Evolutionary conservation across 2,329 filamentous ascomycete genomes (phyloP), one percentile per base, ranked within the genome.

Genomic region (Neopestalotiopsis rosae): DNA sequence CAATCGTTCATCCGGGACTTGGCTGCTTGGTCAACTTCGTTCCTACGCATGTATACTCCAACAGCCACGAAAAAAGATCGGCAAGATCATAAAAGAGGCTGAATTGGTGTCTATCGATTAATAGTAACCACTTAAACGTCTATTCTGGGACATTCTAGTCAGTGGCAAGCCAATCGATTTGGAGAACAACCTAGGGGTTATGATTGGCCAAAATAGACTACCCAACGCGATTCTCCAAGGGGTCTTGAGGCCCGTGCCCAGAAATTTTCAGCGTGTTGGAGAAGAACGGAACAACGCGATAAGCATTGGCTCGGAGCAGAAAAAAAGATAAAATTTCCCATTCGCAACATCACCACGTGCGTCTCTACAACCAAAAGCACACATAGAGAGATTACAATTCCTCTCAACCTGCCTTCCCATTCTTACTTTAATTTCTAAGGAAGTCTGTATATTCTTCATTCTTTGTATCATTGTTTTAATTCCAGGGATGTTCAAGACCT

Each of bases 401-500:
- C 20, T 40, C 30, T 65, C 62, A 49, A 28, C 40, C 38, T 40
- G 17, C 5, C n/a, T 62, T 20, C 14, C 32, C 38, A 14, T 62
- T 38, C n/a, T 40, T 40, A 28, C 56, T 49, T 52, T 38, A 38
- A 38, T 38, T 52, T 52, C 45, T 17, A n/a, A 20, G 45, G 57
- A 10, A 34, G 57, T 62, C 59, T 62, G 20, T 38, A 34, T 34
- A 34, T 14, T 34, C 32, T 34, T 38, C 24, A 28, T 40, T 67
- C 65, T 34, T 24, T 56, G 20, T 57, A 24, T 34, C 40, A 42
- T 38, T 62, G n/a, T 34, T 38, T 59, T 40, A 40, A 24, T 61
- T 24, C n/a, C 28, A 12, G 34, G 6, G 13, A 71, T 71, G 70
- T 71, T 71, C 67, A 68, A 68, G 64, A 49, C 68, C 32, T 68